Evolutionary conservation across 1,139 yeast genomes (phyloP), one percentile per base, ranked within the genome.

Genomic region (Ashbya aceris): DNA sequence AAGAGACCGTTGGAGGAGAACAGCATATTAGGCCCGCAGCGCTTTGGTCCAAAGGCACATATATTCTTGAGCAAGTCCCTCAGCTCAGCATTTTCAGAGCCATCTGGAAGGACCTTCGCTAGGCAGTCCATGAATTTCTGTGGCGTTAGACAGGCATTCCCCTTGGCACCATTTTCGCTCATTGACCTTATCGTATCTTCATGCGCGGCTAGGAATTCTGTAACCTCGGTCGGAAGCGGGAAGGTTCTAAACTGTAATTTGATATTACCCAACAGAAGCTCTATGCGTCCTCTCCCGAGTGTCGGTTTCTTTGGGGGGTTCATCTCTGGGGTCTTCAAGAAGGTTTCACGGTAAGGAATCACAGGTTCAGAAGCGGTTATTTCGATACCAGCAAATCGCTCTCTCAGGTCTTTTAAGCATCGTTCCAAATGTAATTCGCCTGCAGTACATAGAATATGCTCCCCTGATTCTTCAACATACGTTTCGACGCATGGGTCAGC

Each of bases 401-500:
- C 96, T 44, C 76, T 79, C 55, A 89, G 67, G 65, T 89, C 97
- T 55, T 84, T 86, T 52, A 89, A 64, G 61, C 96, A 87, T 59
- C 96, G 74, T 57, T 89, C 97, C 43, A 89, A 68, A 65, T 89
- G 97, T 47, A 89, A 70, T 61, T 89, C 96, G 41, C 97, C 97
- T n/a, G 96, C 96, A 12, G 94, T 87, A 48, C 94, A 83, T 53
- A 89, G 69, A 51, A 89, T 86, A 54, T 83, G 83, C 61, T 89
- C 97, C 46, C 97, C 97, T 8, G 83, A 79, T 51, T 85, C 95
- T 54, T 84, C 91, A 35, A 84, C 70, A 54, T 76, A 82, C 51
- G 89, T 83, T 55, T 85, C 87, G 30, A 87, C 89, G 54, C 95
- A 91, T 1, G 97, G 96, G 61, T 89, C 97, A 0, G 97, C 91